phyloP scores from a whole-genome alignment of 441 rosid genomes.

The Euphorbia neoarborescens region DNA sequence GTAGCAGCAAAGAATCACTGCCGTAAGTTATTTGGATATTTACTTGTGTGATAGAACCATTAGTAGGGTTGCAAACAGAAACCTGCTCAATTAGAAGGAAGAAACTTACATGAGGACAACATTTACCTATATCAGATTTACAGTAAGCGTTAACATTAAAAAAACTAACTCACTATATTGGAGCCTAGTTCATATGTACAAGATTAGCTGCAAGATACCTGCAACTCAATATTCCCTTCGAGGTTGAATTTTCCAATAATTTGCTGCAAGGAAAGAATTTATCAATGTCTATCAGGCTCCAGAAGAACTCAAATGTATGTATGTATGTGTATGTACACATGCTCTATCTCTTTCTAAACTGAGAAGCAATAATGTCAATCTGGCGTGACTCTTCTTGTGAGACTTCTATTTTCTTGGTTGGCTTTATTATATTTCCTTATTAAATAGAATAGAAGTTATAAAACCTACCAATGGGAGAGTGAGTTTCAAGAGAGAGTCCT shows the following conservation, averaged over 20 bases:
- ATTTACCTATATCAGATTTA: neutral
- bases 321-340: too few species aligned
- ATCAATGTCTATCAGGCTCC: constrained; percentile 12
- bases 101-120: constrained; percentile 18
- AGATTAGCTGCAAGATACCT: constrained; percentile 37
- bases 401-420: neutral
- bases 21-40: constrained; percentile 48
- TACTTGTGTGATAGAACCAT: constrained; percentile 37
- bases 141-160: constrained; percentile 15
- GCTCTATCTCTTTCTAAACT: neutral
- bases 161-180: constrained; percentile 15
- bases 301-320: constrained; percentile 4
- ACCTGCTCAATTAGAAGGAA: constrained; percentile 47
- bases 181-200: constrained; percentile 2
- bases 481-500: neutral
- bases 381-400: neutral
- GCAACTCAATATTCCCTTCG: constrained; percentile 70
- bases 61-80: constrained; percentile 37
- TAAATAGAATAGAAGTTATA: neutral
- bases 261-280: constrained; percentile 37
- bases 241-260: constrained; percentile 60
- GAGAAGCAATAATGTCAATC: neutral
- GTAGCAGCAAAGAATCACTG: constrained; percentile 68
- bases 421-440: neutral
- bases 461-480: neutral